Conservation (phyloP, 1,284 basidiomycete species). For the Cryptococcus depauperatus region DNA sequence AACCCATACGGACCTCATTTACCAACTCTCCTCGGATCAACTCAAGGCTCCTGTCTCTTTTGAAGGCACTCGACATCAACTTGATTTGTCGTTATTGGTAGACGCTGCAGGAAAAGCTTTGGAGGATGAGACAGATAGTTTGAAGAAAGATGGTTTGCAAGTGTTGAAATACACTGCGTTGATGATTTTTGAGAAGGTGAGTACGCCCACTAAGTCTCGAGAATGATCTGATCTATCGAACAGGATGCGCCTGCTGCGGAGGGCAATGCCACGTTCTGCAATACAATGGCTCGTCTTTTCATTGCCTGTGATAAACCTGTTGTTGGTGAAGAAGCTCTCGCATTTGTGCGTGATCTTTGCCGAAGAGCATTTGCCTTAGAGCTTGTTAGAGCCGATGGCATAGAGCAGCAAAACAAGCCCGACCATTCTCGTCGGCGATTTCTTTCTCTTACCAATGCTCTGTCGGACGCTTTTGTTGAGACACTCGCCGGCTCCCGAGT, state of each 20-base stretch:
- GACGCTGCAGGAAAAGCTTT: slow-evolving; percentile 63
- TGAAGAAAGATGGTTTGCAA: slow-evolving; percentile 67
- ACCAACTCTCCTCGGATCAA: slow-evolving; percentile 59
- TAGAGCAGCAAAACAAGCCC: slow-evolving; percentile 16
- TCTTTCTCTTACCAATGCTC: slow-evolving; percentile 32
- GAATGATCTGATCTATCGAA: neutral
- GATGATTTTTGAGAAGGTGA: slow-evolving; percentile 67
- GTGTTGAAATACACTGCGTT: slow-evolving; percentile 69
- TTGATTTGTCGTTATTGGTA: slow-evolving; percentile 68
- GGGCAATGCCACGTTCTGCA: slow-evolving; percentile 29
- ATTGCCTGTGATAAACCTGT: slow-evolving; percentile 25
- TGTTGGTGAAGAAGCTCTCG: slow-evolving; percentile 23
- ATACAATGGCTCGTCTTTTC: slow-evolving; percentile 34
- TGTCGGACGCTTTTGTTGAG: slow-evolving; percentile 65
- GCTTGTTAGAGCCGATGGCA: slow-evolving; percentile 19
- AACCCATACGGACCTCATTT: slow-evolving; percentile 70
- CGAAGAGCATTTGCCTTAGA: slow-evolving; percentile 35
- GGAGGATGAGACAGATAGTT: slow-evolving; percentile 53
- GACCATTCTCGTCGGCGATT: slow-evolving; percentile 30
- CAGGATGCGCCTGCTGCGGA: slow-evolving; percentile 29
- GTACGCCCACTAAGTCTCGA: no score
- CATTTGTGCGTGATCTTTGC: slow-evolving; percentile 34
- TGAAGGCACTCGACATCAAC: slow-evolving; percentile 57
- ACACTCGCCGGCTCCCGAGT: slow-evolving; percentile 60
- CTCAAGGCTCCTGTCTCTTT: slow-evolving; percentile 68